A percentile compares a stretch with the other conserved stretches of the same genome.
These are phyloP conservation scores for Arthrobotrys pseudoclavata DNA, from an alignment of 2,329 filamentous ascomycete species.

Conservation along the genomic window DNA sequence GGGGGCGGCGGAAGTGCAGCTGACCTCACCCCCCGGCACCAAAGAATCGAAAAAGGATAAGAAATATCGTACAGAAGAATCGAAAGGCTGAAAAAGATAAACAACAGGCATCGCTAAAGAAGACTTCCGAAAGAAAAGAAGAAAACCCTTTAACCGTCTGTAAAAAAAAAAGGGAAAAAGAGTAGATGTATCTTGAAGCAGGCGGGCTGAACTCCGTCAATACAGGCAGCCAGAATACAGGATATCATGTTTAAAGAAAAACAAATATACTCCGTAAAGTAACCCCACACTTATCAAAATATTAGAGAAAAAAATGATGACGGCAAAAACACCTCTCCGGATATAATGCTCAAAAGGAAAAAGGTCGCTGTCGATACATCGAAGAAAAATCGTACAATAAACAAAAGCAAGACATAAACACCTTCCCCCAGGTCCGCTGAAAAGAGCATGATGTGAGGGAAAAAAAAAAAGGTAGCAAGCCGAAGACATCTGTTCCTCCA, in stretches of 20 bases:
- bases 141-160: slow-evolving; percentile 47
- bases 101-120: slow-evolving; percentile 38
- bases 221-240: slow-evolving; percentile 58
- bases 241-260: slow-evolving; percentile 51
- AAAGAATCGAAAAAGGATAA: slow-evolving; percentile 36
- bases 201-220: slow-evolving; percentile 48
- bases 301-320: slow-evolving; percentile 30
- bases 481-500: slow-evolving; percentile 30
- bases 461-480: slow-evolving; percentile 26
- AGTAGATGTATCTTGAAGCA: slow-evolving; percentile 32
- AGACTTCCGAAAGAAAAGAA: slow-evolving; percentile 19
- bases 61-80: slow-evolving; percentile 38
- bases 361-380: slow-evolving; percentile 51
- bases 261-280: slow-evolving; percentile 54
- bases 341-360: slow-evolving; percentile 41
- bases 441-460: slow-evolving; percentile 41
- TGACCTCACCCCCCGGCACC: slow-evolving; percentile 9
- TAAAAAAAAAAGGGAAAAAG: slow-evolving; percentile 22
- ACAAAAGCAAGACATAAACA: slow-evolving; percentile 35
- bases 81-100: slow-evolving; percentile 12
- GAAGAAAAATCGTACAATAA: slow-evolving; percentile 25
- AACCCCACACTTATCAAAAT: slow-evolving; percentile 31
- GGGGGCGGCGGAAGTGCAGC: slow-evolving; percentile 14
- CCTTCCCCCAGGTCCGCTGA: slow-evolving; percentile 37
- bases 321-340: slow-evolving; percentile 45